A percentile compares a stretch with the other conserved stretches of the same genome.
Evolutionary conservation across 2,329 filamentous ascomycete species (phyloP).

Genomic region (Botrytis aclada): DNA sequence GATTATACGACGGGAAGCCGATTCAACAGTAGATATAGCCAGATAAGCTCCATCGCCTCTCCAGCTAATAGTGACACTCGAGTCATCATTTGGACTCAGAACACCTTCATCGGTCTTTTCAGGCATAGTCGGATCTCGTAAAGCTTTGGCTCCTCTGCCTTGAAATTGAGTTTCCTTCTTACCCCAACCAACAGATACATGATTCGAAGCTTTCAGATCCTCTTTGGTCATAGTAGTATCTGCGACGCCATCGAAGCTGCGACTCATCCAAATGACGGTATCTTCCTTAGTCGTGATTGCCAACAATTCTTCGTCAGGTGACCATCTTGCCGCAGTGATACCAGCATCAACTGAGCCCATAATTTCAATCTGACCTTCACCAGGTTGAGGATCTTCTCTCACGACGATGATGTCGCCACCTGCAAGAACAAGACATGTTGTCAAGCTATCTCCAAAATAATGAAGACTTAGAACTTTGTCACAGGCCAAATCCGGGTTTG

Average conservation of each 20-base stretch:
- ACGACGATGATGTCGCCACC: conserved; percentile 90
- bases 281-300: conserved; percentile 75
- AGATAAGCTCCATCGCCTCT: conserved; percentile 90
- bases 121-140: conserved; percentile 91
- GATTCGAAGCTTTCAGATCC: conserved; percentile 82
- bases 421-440: conserved; percentile 77
- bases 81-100: conserved; percentile 71
- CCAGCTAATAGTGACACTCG: conserved; percentile 76
- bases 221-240: conserved; percentile 69
- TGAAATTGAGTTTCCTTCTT: conserved; percentile 98
- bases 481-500: conserved; percentile 68
- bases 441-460: conserved; percentile 76
- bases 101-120: conserved; percentile 84
- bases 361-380: conserved; percentile 85
- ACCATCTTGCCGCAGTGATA: conserved; percentile 87
- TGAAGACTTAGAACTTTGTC: conserved; percentile 79
- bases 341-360: conserved; percentile 91
- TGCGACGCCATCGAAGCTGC: conserved; percentile 79
- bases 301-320: conserved; percentile 89
- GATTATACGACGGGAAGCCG: conserved; percentile 69
- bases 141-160: conserved; percentile 78
- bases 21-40: conserved; percentile 77
- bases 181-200: conserved; percentile 97
- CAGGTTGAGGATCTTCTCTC: conserved; percentile 63
- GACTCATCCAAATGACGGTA: conserved; percentile 88